Base-by-base conservation (phyloP, 1,139 yeast genomes). In the Sugiyamaella paludigena region DNA sequence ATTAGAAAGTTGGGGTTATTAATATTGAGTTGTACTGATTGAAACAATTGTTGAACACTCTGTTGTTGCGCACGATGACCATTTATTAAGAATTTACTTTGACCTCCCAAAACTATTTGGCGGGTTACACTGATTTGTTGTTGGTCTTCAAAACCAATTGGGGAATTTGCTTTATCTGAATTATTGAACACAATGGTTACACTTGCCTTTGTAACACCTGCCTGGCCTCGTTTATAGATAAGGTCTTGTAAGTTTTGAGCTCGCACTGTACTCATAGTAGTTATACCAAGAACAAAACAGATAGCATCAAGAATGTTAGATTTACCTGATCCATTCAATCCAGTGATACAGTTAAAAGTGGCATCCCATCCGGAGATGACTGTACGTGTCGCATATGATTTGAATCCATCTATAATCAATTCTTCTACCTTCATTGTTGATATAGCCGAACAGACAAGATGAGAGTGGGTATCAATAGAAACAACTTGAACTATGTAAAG, bases 1-100 rank as follows among this genome's bases (percentile, higher is more conserved):
- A 94, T 94, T 60, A 94, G 76, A 68, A 94, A 94, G 67, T 92
- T 94, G 32, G 98, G 98, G 63, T 92, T 92, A 66, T 94, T 92
- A 67, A 94, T 91, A 64, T 94, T 94, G 55, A 94, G 77, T 68
- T 94, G 98, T 13, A 94, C 96, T 10, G 95, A 85, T 66, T 92
- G 98, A 65, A 94, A 89, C 43, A 94, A 71, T 59, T 85, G 91
- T 53, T 91, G 78, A 2, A 94, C 97, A 5, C 95, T 86, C 60
- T 85, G 95, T 64, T 91, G 98, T 62, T 91, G 96, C 0, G 98
- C 98, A 57, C 95, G 81, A 66, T 89, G 97, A 40, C 98, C 98
- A 69, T 94, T 92, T 59, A 94, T 87, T 57, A 92, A 73, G 64
- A 91, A 94, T 69, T 92, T 92, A 35, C 95, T 86, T 1, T 88